Evolutionary conservation across 306 rosid genomes (phyloP), one percentile per base, ranked within the genome.

Genomic region (Cyclanthera cordifolia): DNA sequence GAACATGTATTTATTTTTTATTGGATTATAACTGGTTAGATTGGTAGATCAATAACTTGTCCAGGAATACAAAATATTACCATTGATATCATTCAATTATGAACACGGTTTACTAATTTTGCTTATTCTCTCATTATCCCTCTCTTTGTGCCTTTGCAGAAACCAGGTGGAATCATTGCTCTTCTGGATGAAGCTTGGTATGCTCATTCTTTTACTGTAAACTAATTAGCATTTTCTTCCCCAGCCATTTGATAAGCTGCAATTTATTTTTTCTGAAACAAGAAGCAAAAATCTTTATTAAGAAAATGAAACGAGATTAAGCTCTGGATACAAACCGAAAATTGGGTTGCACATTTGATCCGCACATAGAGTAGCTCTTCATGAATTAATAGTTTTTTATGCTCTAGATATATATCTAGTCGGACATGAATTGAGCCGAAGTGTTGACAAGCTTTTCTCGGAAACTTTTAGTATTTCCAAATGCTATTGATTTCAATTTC

Each of bases 131-230:
- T 66, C 67, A 74, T 60, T 78, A 67, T 43, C 45, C 53, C 56
- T 53, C 50, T 53, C 53, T 32, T 54, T 52, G 24, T 54, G 25
- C 19, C 77, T 80, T 63, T 80, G 82, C 86, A 93, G 96, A 93
- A 89, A 83, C 96, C 95, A 12, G 94, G 96, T 68, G 98, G 98
- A 75, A 79, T 93, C 61, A 82, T 93, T 68, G 78, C 94, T 75
- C 80, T 93, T 58, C 98, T 89, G 57, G 98, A 93, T 79, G 98
- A 93, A 79, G 94, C 98, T 56, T 93, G 96, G 98, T 93, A 93
- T 75, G 93, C 74, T 37, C 30, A 71, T 71, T 54, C 24, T 53
- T 55, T 39, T 70, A 34, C 67, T 37, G 4, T 50, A 49, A 47
- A 50, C 28, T 47, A 34, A 13, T 19, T 16, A 24, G 16, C n/a